phyloP scores from a whole-genome alignment of 1,139 yeast genomes.

The Candida mesenterica region DNA sequence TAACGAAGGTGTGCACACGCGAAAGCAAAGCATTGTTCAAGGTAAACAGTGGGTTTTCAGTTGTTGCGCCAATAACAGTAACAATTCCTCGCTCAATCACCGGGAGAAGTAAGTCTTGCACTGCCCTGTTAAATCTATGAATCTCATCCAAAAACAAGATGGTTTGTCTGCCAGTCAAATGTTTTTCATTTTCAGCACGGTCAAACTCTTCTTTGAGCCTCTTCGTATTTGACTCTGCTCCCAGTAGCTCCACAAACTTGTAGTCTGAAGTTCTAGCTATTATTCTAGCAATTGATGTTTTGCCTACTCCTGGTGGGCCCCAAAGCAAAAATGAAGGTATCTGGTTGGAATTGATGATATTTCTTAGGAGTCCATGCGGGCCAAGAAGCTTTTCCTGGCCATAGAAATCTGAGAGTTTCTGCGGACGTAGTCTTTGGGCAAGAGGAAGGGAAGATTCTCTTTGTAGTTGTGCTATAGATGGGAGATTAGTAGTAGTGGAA shows the following conservation, averaged over 20 bases:
- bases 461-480: conserved; percentile 25
- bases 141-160: conserved; percentile 89
- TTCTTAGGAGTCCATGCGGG: conserved; percentile 64
- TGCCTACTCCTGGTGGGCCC: conserved; percentile 98
- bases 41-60: conserved; percentile 94
- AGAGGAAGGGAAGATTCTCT: conserved; percentile 63
- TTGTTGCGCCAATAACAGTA: conserved; percentile 87
- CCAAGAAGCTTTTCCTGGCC: conserved; percentile 89
- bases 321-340: conserved; percentile 87
- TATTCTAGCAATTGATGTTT: conserved; percentile 72
- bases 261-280: conserved; percentile 54
- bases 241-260: conserved; percentile 78
- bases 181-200: conserved; percentile 66
- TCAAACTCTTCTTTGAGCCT: conserved; percentile 73
- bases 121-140: conserved; percentile 85
- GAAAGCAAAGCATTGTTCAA: conserved; percentile 85
- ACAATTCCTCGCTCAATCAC: conserved; percentile 68
- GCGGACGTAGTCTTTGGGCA: conserved; percentile 85
- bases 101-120: conserved; percentile 81
- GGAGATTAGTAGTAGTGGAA: background rate
- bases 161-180: conserved; percentile 66
- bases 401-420: conserved; percentile 66
- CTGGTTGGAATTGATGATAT: conserved; percentile 58
- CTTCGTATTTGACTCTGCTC: conserved; percentile 71
- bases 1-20: conserved; percentile 81